These are phyloP conservation scores for Ustilago cynodontis DNA, from an alignment of 1,284 basidiomycete species.

Conservation along the genomic window DNA sequence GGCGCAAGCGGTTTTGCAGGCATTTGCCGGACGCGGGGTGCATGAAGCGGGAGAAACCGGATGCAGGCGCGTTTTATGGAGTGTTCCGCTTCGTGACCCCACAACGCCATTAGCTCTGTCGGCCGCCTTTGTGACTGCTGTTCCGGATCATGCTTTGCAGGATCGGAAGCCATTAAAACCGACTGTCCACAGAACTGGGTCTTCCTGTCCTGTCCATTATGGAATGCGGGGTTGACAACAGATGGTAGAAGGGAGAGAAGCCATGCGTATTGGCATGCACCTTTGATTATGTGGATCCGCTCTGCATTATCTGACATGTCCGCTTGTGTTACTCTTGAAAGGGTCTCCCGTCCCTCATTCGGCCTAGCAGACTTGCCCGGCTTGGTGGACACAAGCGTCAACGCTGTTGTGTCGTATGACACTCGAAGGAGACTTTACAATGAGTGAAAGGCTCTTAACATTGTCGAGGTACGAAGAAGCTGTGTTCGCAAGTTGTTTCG, in stretches of 20 bases:
- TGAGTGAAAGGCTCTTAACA: neutral
- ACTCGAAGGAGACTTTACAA: too few relatives aligned
- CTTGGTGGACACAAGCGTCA: too few relatives aligned
- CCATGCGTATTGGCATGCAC: neutral
- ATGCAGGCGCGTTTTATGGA: constrained; percentile 17
- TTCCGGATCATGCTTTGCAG: neutral
- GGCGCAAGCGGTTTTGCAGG: constrained; percentile 5
- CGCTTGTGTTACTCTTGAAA: neutral
- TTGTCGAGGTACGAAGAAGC: neutral
- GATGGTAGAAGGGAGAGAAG: constrained; percentile 1
- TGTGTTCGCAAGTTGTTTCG: neutral
- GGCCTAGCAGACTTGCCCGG: neutral
- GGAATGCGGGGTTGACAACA: constrained; percentile 9
- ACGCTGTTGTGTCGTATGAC: too few relatives aligned
- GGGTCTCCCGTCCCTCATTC: neutral
- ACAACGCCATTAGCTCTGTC: neutral
- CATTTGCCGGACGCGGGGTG: constrained; percentile 25
- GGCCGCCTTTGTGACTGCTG: neutral
- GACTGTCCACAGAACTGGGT: constrained; percentile 18
- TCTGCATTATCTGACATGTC: constrained; percentile 1
- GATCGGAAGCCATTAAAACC: constrained; percentile 27
- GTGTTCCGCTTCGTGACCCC: constrained; percentile 2
- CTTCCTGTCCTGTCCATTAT: neutral
- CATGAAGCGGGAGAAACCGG: constrained; percentile 46
- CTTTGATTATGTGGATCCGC: neutral